Conservation (phyloP, 2,329 filamentous ascomycete species). For the Bipolaris zeicola region DNA sequence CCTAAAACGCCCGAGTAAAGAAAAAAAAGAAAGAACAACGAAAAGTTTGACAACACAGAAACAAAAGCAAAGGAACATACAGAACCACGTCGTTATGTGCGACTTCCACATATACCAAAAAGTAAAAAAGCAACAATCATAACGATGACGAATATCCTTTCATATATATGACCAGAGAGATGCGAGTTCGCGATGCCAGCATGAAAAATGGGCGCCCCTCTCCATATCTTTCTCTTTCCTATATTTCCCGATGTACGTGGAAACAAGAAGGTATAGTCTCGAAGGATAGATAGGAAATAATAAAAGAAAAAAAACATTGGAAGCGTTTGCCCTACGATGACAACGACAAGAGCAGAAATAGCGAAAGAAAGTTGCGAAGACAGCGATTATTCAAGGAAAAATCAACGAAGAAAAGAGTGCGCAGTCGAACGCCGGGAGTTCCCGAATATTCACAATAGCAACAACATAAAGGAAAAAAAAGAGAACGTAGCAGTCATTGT, state of each 20-base stretch:
- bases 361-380: neutral
- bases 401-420: neutral
- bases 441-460: neutral
- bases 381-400: neutral
- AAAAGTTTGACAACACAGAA: neutral
- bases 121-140: neutral
- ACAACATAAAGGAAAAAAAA: neutral
- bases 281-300: neutral
- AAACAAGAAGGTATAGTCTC: too few species aligned
- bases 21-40: neutral
- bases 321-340: neutral
- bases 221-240: neutral
- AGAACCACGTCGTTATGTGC: neutral
- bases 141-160: neutral
- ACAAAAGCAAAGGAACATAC: neutral
- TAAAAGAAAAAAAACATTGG: neutral
- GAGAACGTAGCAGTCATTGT: neutral
- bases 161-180: neutral
- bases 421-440: neutral
- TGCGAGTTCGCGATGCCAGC: neutral
- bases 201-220: neutral
- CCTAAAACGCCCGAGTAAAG: neutral
- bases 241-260: neutral
- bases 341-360: neutral
- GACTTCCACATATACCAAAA: neutral